Percentiles rank a stretch among this genome's conserved stretches.
Evolutionary conservation across 2,329 filamentous ascomycete species (phyloP).

Genomic region (Fusarium sp.): DNA sequence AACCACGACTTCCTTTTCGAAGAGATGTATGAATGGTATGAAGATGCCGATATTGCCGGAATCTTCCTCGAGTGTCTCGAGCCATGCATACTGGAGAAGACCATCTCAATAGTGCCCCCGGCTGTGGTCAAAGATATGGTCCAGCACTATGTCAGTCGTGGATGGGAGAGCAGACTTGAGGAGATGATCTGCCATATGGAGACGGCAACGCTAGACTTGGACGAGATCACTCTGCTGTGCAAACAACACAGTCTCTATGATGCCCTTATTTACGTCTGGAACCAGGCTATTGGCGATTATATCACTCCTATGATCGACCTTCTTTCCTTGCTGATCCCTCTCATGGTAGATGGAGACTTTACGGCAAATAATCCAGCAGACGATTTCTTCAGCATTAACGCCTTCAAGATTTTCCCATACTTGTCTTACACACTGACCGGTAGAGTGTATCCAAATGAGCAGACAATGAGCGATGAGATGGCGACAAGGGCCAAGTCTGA

Average conservation of each 20-base stretch:
- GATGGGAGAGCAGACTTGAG: slow-evolving; percentile 81
- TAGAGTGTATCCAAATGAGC: slow-evolving; percentile 88
- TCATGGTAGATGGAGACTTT: slow-evolving; percentile 65
- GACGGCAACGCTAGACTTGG: slow-evolving; percentile 89
- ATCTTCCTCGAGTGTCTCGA: slow-evolving; percentile 91
- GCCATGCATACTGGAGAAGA: slow-evolving; percentile 82
- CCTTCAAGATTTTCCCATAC: slow-evolving; percentile 93
- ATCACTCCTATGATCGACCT: slow-evolving; percentile 90
- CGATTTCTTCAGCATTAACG: slow-evolving; percentile 72
- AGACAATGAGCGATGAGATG: slow-evolving; percentile 74
- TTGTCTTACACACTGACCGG: slow-evolving; percentile 91
- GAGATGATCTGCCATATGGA: slow-evolving; percentile 95
- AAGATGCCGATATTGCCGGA: slow-evolving; percentile 75
- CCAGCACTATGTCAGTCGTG: slow-evolving; percentile 78
- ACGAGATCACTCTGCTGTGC: slow-evolving; percentile 90
- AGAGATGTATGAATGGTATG: slow-evolving; percentile 88
- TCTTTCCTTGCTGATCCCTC: slow-evolving; percentile 70
- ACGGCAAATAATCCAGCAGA: slow-evolving; percentile 64
- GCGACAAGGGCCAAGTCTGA: slow-evolving; percentile 83
- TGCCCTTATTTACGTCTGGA: slow-evolving; percentile 97
- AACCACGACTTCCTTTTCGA: slow-evolving; percentile 89
- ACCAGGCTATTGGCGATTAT: slow-evolving; percentile 86
- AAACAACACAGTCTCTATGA: slow-evolving; percentile 94
- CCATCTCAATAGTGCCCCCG: slow-evolving; percentile 79
- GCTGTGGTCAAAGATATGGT: slow-evolving; percentile 87